A percentile compares a stretch with the other conserved stretches of the same genome.
Conservation (phyloP, 441 rosid genomes). For the Erodium trifolium region DNA sequence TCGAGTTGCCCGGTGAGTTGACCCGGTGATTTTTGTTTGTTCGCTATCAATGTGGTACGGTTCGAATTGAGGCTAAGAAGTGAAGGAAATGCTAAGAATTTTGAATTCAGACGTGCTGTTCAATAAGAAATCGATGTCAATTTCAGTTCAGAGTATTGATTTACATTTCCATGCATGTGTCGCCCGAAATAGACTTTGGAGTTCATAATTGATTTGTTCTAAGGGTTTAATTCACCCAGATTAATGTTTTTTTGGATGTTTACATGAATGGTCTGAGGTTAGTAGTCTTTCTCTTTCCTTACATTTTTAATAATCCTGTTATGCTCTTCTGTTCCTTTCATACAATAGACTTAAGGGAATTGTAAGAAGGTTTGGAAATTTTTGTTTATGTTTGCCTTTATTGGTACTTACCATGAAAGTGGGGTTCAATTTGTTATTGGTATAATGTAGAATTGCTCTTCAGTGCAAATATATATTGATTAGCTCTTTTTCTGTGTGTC, state of each 20-base stretch:
- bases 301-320: too few species aligned
- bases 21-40: background rate
- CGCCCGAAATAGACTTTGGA: background rate
- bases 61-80: background rate
- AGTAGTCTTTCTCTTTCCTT: background rate
- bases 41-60: background rate
- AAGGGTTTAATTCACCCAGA: background rate
- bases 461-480: background rate
- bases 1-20: conserved; percentile 61
- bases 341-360: too few species aligned
- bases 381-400: background rate
- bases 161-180: background rate
- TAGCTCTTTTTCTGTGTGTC: conserved; percentile 17
- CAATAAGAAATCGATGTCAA: background rate
- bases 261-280: background rate
- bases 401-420: background rate
- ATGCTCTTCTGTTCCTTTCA: too few species aligned
- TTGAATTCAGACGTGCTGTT: background rate
- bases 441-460: background rate
- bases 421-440: background rate
- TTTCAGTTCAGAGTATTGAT: background rate
- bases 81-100: background rate
- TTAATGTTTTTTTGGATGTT: background rate
- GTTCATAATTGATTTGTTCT: background rate
- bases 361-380: background rate